A percentile compares a stretch with the other conserved stretches of the same genome.
Evolutionary conservation across 202 grass and related monocot genomes (phyloP).

Genomic region (Panicum virgatum): DNA sequence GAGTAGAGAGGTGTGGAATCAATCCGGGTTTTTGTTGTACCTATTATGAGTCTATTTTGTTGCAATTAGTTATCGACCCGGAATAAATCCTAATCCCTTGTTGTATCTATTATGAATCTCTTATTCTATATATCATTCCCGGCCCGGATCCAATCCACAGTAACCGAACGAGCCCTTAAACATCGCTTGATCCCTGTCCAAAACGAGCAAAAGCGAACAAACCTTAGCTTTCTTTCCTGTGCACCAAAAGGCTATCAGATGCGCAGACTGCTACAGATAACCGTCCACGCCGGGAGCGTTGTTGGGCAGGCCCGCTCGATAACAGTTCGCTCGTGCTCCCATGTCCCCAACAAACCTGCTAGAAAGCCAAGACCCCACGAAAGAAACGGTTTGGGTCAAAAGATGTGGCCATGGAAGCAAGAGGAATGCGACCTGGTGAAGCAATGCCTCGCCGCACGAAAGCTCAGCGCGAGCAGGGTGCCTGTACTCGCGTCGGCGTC

Average conservation of each 20-base stretch:
- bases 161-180: no score
- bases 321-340: not conserved
- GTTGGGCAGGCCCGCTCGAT: not conserved
- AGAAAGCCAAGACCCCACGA: not conserved
- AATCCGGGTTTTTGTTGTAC: no score
- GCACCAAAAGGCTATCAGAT: constrained; percentile 10
- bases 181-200: not conserved
- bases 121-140: no score
- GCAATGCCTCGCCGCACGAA: constrained; percentile 26
- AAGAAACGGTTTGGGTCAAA: constrained; percentile 14
- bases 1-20: no score
- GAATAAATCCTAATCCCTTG: no score
- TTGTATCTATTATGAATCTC: no score
- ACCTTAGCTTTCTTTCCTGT: not conserved
- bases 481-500: not conserved
- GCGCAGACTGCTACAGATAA: constrained; percentile 12
- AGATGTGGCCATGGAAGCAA: constrained; percentile 1
- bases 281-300: not conserved
- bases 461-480: constrained; percentile 11
- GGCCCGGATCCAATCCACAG: no score
- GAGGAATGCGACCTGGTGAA: constrained; percentile 2
- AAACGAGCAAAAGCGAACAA: not conserved
- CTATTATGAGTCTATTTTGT: no score
- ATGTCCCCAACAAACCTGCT: not conserved
- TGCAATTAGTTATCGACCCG: no score